These are phyloP conservation scores for Davidsoniella eucalypti DNA, from an alignment of 2,329 filamentous ascomycete species.

Conservation along the genomic window DNA sequence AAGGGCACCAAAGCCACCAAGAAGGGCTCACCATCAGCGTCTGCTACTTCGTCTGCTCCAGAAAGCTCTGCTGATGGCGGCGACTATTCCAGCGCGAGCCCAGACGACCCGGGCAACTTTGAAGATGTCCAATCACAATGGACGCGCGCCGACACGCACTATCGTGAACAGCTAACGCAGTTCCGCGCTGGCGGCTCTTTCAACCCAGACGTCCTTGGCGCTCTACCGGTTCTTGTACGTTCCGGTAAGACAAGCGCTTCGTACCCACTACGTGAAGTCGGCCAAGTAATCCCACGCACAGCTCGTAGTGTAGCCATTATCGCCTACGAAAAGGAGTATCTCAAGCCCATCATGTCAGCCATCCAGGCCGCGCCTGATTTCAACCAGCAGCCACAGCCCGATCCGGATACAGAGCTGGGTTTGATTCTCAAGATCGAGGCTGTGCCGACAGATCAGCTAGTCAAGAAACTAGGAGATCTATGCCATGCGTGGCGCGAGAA, in stretches of 20 bases:
- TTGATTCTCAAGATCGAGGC: conserved; percentile 37
- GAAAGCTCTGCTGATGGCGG: conserved; percentile 15
- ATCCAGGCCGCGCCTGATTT: conserved; percentile 35
- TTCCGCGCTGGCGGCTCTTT: conserved; percentile 33
- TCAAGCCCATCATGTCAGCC: conserved; percentile 39
- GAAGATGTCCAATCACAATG: conserved; percentile 30
- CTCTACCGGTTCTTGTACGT: conserved; percentile 23
- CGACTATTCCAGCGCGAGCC: conserved; percentile 20
- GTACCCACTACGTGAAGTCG: conserved; percentile 38
- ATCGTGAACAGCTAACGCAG: conserved; percentile 24
- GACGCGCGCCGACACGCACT: conserved; percentile 25
- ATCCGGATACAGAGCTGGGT: conserved; percentile 42
- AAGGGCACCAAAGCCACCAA: conserved; percentile 13
- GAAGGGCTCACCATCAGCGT: conserved; percentile 13
- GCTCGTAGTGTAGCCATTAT: conserved; percentile 26
- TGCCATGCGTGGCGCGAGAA: conserved; percentile 35
- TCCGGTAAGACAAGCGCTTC: conserved; percentile 15
- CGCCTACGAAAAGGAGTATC: conserved; percentile 26
- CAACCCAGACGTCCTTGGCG: conserved; percentile 33
- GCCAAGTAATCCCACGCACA: conserved; percentile 33
- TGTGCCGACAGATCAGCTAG: conserved; percentile 32
- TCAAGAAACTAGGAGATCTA: conserved; percentile 26
- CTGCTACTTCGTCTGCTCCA: conserved; percentile 14
- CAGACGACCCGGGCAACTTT: conserved; percentile 32
- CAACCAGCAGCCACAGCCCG: conserved; percentile 44